These are phyloP conservation scores for Zarea fungicola DNA, from an alignment of 2,329 filamentous ascomycete species.

Conservation along the genomic window DNA sequence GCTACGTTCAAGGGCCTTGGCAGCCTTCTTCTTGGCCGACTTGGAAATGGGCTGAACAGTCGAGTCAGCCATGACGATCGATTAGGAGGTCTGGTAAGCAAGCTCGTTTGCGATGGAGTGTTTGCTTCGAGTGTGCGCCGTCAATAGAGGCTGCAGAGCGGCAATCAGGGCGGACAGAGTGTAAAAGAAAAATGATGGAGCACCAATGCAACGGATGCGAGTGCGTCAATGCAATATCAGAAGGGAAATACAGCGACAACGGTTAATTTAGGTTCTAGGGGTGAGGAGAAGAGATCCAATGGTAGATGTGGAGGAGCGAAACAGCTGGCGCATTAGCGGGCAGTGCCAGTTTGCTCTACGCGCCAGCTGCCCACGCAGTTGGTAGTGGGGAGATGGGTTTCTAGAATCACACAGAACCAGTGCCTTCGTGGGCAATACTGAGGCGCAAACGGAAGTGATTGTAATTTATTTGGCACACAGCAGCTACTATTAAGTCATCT, in stretches of 20 bases:
- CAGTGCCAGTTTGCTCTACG: conserved; percentile 11
- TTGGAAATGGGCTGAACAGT: conserved; percentile 58
- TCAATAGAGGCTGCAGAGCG: not conserved
- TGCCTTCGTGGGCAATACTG: conserved; percentile 14
- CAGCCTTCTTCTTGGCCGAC: conserved; percentile 62
- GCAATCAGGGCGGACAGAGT: not conserved
- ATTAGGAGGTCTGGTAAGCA: not conserved
- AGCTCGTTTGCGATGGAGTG: conserved; percentile 4
- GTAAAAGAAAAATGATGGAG: not conserved
- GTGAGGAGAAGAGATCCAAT: conserved; percentile 5
- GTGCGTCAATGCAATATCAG: conserved; percentile 11
- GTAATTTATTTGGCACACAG: not conserved
- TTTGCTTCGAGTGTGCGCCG: conserved; percentile 7
- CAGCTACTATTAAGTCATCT: not conserved
- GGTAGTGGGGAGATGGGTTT: conserved; percentile 9
- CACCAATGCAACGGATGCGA: not conserved
- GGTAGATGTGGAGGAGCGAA: conserved; percentile 11
- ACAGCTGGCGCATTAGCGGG: not conserved
- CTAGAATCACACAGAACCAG: conserved; percentile 24
- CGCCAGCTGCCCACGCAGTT: conserved; percentile 2
- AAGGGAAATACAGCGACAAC: conserved; percentile 14
- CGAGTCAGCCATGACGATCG: conserved; percentile 54
- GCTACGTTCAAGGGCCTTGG: conserved; percentile 46
- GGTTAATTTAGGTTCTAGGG: not conserved
- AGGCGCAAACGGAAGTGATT: not conserved